Conservation (phyloP, 2,329 filamentous ascomycete genomes). For the Paraphaeosphaeria sporulosa region DNA sequence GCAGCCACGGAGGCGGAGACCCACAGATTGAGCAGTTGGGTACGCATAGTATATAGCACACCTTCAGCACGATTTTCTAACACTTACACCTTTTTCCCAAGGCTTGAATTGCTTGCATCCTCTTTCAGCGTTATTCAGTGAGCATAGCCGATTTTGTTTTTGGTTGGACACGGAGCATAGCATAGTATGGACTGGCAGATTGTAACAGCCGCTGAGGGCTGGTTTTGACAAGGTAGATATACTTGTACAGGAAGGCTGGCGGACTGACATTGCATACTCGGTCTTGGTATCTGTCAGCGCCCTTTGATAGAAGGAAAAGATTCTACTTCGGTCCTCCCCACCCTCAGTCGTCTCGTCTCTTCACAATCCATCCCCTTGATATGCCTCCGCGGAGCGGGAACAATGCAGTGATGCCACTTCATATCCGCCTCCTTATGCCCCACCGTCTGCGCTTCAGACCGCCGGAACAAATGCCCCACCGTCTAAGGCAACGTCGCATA, state of each 20-base stretch:
- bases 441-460: too few relatives aligned
- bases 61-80: background rate
- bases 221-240: background rate
- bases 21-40: background rate
- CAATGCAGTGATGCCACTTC: constrained; percentile 24
- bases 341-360: constrained; percentile 17
- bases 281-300: background rate
- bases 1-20: background rate
- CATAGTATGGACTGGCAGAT: background rate
- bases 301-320: background rate
- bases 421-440: too few relatives aligned
- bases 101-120: background rate
- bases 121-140: background rate
- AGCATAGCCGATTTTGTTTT: background rate
- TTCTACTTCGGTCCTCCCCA: background rate
- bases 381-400: constrained; percentile 17
- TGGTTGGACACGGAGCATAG: background rate
- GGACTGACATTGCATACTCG: background rate
- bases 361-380: constrained; percentile 23
- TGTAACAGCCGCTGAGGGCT: background rate
- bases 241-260: background rate
- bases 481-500: too few relatives aligned
- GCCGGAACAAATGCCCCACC: too few relatives aligned
- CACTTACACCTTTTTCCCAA: background rate
- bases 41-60: background rate